Evolutionary conservation across 2,329 filamentous ascomycete genomes (phyloP), one percentile per base, ranked within the genome.

Genomic region (Biscogniauxia sp.): DNA sequence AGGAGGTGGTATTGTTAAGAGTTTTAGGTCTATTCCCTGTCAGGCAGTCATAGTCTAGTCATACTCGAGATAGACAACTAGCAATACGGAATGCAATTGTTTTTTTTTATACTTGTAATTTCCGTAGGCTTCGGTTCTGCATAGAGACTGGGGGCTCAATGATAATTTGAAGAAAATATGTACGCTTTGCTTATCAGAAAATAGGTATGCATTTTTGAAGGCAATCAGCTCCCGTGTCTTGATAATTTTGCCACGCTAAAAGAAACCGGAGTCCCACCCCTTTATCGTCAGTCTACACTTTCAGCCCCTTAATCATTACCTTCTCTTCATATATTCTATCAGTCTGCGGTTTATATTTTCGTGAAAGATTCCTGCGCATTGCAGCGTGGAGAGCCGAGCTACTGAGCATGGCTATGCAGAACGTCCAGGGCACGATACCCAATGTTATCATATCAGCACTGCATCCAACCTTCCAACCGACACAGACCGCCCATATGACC

Each of bases 401-500:
- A 53, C 64, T 66, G 17, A 69, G 51, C 63, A 71, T 70, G 5
- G 68, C 69, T 9, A 63, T 63, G 53, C 65, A 66, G 4, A 67
- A 59, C 5, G 68, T 67, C 66, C 69, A 69, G 1, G 70, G 69
- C 19, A 70, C 49, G 54, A 69, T 62, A 23, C 61, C 68, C 37
- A 71, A 56, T 20, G 66, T 61, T 26, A 70, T 59, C 23, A 63
- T 55, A 50, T 71, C 64, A 55, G 59, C 56, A 49, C 64, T 67
- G 17, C 54, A 65, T 11, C 66, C 67, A 57, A 60, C 60, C 9
- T 57, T 60, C 58, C 62, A 61, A 6, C 67, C 68, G 19, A 70
- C 56, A 13, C 61, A 64, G 15, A 64, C 20, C 7, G 64, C 61
- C 67, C 68, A 71, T 17, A 53, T 23, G 2, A 64, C 60, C 68